Evolutionary conservation across 371 early-diverging fungal genomes (phyloP).

Genomic region (Rhizopus arrhizus): DNA sequence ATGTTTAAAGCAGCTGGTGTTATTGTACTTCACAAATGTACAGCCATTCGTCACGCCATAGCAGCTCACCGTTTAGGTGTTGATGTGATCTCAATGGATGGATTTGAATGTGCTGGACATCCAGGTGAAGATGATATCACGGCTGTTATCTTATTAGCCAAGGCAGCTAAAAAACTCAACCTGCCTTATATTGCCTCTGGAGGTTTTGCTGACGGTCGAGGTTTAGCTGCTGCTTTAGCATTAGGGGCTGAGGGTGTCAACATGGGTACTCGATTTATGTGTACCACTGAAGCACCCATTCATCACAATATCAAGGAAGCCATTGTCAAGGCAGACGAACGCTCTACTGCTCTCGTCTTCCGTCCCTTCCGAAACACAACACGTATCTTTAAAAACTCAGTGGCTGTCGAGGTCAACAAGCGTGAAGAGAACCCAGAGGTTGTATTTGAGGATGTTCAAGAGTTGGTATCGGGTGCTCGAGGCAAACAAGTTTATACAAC

Average conservation of each 20-base stretch:
- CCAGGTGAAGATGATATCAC: conserved; percentile 84
- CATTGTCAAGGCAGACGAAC: conserved; percentile 73
- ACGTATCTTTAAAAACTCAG: conserved; percentile 74
- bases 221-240: conserved; percentile 71
- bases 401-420: conserved; percentile 69
- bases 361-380: conserved; percentile 81
- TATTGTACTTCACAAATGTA: conserved; percentile 78
- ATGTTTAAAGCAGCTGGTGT: conserved; percentile 78
- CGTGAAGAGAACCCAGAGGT: conserved; percentile 64
- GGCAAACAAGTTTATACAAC: conserved; percentile 71
- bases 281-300: conserved; percentile 74
- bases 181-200: conserved; percentile 80
- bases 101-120: conserved; percentile 85
- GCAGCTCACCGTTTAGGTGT: conserved; percentile 66
- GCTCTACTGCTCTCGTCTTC: conserved; percentile 70
- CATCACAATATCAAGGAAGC: conserved; percentile 75
- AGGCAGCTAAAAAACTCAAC: conserved; percentile 63
- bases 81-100: conserved; percentile 74
- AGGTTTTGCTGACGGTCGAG: conserved; percentile 76
- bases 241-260: conserved; percentile 75
- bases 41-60: conserved; percentile 74
- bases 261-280: conserved; percentile 87
- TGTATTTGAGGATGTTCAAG: conserved; percentile 67
- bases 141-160: conserved; percentile 73
- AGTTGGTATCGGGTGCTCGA: conserved; percentile 70